Evolutionary conservation across 2,329 filamentous ascomycete genomes (phyloP), one percentile per base, ranked within the genome.

Genomic region (Coniochaeta ligniaria): DNA sequence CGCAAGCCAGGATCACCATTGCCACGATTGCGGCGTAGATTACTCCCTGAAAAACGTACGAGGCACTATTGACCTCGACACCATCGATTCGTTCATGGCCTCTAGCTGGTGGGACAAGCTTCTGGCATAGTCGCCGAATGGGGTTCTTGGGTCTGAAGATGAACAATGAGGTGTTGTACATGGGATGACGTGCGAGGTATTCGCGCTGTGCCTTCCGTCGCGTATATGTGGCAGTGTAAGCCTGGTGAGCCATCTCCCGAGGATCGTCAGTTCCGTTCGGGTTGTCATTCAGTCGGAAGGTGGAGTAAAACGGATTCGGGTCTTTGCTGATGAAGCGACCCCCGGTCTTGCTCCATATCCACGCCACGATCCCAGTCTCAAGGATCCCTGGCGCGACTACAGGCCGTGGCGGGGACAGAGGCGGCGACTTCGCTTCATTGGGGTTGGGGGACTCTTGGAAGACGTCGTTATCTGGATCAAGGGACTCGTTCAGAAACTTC

Each of bases 1-100:
- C 82, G 70, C 94, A 99, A 33, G 95, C 95, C 58, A 99, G 83
- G 52, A 97, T 76, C n/a, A 99, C 95, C 96, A 99, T 99, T 58
- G 92, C 91, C 47, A 98, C 91, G 64, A 99, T 97, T 16, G 91
- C 90, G 26, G 89, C 87, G 72, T 99, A 99, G 60, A 98, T 91
- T 68, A 99, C 90, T 3, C 92, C 91, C 0, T 95, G 97, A 72
- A 98, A 96, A 0, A 85, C 80, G 71, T 96, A 97, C 93, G 95
- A 99, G 9, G 95, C 82, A 5, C 90, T 85, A 66, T 95, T 94
- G 0, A 95, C 95, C 62, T 92, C 87, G 0, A 96, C 86, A 16
- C 95, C 95, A 73, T 98, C 91, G 64, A 96, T 89, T 52, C 95
- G 88, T 71, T 96, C 90, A 52, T 80, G 83, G 7, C 95, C 96